These are phyloP conservation scores for Ogataea henricii DNA, from an alignment of 805 yeast genomes.

Conservation along the genomic window DNA sequence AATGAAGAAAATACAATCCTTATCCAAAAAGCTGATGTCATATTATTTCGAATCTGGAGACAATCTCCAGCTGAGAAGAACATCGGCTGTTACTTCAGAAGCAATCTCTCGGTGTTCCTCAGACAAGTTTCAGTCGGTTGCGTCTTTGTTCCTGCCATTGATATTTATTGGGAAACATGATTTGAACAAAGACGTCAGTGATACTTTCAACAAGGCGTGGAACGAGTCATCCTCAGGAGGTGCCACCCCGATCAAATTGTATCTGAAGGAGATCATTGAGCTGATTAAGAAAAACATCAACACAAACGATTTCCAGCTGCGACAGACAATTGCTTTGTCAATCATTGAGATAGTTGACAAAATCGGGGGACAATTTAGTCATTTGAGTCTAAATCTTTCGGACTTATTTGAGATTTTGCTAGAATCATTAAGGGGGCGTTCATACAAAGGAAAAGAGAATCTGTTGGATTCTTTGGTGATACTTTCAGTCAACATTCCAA, in stretches of 20 bases:
- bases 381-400: constrained; percentile 21
- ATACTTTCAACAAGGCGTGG: constrained; percentile 69
- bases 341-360: constrained; percentile 58
- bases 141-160: constrained; percentile 71
- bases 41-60: constrained; percentile 62
- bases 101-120: constrained; percentile 69
- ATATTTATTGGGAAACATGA: constrained; percentile 80
- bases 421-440: constrained; percentile 68
- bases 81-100: constrained; percentile 64
- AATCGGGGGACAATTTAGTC: constrained; percentile 35
- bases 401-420: constrained; percentile 56
- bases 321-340: constrained; percentile 71
- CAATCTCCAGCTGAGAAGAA: constrained; percentile 39
- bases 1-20: constrained; percentile 51
- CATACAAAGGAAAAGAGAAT: constrained; percentile 87
- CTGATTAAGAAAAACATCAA: constrained; percentile 51
- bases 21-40: constrained; percentile 50
- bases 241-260: constrained; percentile 64
- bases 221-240: constrained; percentile 76
- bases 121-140: constrained; percentile 62
- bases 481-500: constrained; percentile 49
- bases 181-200: constrained; percentile 44
- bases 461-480: constrained; percentile 70
- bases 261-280: constrained; percentile 64
- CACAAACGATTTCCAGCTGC: constrained; percentile 60